Conservation (phyloP, 208 protist genomes). For the Trypanosoma congolense region DNA sequence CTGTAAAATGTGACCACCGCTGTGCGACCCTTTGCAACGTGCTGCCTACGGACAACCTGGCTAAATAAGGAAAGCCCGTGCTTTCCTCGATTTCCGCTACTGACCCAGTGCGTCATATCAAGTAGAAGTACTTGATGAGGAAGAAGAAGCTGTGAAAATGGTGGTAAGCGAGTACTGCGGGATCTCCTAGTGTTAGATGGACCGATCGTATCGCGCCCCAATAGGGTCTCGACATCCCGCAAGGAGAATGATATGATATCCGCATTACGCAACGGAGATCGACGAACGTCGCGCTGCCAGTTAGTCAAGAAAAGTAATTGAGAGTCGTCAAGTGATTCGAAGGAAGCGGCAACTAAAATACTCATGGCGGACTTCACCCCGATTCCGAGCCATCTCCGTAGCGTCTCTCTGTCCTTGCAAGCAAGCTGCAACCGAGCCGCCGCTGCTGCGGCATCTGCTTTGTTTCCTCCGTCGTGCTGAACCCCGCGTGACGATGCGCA, state of each 20-base stretch:
- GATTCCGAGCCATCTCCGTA: constrained; percentile 13
- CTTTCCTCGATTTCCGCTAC: constrained; percentile 5
- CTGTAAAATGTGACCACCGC: constrained; percentile 28
- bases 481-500: too few species aligned
- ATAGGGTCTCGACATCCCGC: constrained; percentile 23
- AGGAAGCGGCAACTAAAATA: constrained; percentile 12
- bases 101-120: constrained; percentile 54
- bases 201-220: constrained; percentile 2
- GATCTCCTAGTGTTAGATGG: background rate
- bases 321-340: constrained; percentile 2
- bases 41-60: constrained; percentile 5
- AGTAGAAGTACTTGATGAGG: constrained; percentile 50
- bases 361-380: constrained; percentile 2
- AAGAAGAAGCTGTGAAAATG: constrained; percentile 30
- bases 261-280: constrained; percentile 30
- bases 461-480: background rate
- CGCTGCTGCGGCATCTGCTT: background rate
- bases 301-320: constrained; percentile 26
- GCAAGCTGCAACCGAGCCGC: constrained; percentile 6
- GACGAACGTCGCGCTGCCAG: constrained; percentile 24
- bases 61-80: constrained; percentile 8
- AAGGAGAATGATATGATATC: constrained; percentile 28
- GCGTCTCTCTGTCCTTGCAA: constrained; percentile 7
- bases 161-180: background rate
- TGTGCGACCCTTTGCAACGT: constrained; percentile 19